Base-by-base conservation (phyloP, 768 basidiomycete genomes). In the Rhodotorula toruloides region DNA sequence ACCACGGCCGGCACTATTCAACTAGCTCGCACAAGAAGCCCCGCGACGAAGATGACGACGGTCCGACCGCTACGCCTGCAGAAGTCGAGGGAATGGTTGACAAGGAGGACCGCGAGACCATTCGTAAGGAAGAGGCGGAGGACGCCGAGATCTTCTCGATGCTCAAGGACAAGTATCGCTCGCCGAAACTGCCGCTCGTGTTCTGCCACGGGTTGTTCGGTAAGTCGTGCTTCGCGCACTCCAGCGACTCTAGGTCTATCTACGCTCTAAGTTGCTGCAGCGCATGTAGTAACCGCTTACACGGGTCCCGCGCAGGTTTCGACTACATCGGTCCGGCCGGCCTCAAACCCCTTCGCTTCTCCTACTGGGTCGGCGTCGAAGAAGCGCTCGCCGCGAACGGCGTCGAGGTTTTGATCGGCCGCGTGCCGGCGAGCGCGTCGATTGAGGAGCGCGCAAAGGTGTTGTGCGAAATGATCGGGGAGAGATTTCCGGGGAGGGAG, bases 301-400 rank as follows among this genome's bases (percentile, higher is more conserved):
- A n/a, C n/a, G n/a, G n/a, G n/a, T n/a, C n/a, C n/a, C n/a, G n/a
- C n/a, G 25, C 67, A 13, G 90, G 91, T 2, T 93, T 92, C 70
- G 90, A 93, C 76, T 86, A 85, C 0, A 84, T 92, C 71, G 87
- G 85, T 5, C 86, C 91, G 31, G 87, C 88, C 2, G 85, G 31
- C 83, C 4, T 79, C 86, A 50, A 87, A 19, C 86, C 90, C 8
- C 73, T 97, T 25, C 86, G 92, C 74, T 90, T 99, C 47, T 83
- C 87, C 4, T 92, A 99, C 77, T 99, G 96, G 96, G 84, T 94
- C 43, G 96, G 96, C 12, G 94, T 99, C 70, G 87, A 88, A 74
- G 90, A 97, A 76, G 91, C 89, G 25, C 81, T 99, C 12, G 87
- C 93, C 74, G 83, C 87, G 43, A 91, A 88, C 75, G 93, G 91